Base-by-base conservation (phyloP, 345 rosid species). In the Kernera saxatilis region DNA sequence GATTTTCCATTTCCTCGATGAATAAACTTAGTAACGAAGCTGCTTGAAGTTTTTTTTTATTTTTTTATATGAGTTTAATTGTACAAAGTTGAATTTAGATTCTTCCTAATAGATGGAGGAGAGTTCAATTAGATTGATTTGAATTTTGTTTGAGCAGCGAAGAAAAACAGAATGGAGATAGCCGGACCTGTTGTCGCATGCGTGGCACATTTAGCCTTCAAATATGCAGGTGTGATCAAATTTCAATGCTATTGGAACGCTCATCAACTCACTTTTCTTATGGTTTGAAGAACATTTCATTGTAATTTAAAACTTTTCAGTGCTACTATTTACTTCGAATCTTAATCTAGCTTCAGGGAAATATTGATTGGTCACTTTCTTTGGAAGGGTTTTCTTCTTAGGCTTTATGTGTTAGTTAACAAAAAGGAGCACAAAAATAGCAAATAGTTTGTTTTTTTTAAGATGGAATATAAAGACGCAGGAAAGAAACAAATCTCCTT, bases 191-290 rank as follows among this genome's bases (percentile, higher is more conserved):
- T 88, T n/a, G 80, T 84, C 0, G 85, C 93, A 56, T 87, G 89
- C 78, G 56, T 90, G 21, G 72, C 92, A 25, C 97, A 90, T 79
- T 79, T 90, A 79, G 84, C 96, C 41, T 86, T 86, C 77, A 89
- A 83, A 74, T 93, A 83, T 56, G 69, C 94, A 36, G 96, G 98
- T 89, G 69, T 64, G 65, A 29, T n/a, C 30, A 18, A 5, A 14
- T n/a, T 25, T 48, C 23, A 22, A 5, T 26, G 6, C 17, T 12
- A 21, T 41, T 19, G 45, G 11, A 57, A 57, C 10, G 21, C 19
- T 15, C 10, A 6, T 18, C 11, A 62, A 26, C 29, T 44, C 29
- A 4, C 9, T 33, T 2, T 33, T 7, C 37, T 33, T 48, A 30
- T 26, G 40, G 2, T 8, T 49, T 37, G 21, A 36, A 23, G 8